These are phyloP conservation scores for Lumnitzera racemosa DNA, from an alignment of 345 rosid species.

Conservation along the genomic window DNA sequence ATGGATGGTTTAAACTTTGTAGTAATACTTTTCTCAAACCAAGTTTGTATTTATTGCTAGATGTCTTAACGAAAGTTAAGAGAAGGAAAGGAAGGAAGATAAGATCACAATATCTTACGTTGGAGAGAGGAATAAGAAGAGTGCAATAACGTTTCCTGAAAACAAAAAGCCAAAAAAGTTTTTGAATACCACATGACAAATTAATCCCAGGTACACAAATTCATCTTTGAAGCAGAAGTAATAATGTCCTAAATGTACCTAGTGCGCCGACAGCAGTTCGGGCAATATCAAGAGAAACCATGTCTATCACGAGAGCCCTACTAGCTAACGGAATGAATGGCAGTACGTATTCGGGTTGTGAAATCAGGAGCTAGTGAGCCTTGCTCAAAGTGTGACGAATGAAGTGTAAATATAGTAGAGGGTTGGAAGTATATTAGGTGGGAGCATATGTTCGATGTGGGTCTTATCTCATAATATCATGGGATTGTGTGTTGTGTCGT, in stretches of 20 bases:
- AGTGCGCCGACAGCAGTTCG: conserved; percentile 55
- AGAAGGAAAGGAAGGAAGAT: not conserved
- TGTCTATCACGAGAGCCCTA: conserved; percentile 5
- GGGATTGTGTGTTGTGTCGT: not conserved
- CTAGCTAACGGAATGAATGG: too few relatives aligned
- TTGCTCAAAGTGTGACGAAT: conserved; percentile 1
- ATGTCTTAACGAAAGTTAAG: not conserved
- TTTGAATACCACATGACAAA: not conserved
- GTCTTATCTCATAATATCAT: not conserved
- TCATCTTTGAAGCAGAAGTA: not conserved
- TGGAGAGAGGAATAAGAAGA: conserved; percentile 77
- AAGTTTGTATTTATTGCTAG: not conserved
- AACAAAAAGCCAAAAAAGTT: not conserved
- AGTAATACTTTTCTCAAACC: not conserved
- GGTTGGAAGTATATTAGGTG: not conserved
- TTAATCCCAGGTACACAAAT: not conserved
- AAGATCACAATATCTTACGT: conserved; percentile 36
- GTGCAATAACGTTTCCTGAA: conserved; percentile 73
- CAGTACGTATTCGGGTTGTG: too few relatives aligned
- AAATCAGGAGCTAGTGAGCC: too few relatives aligned
- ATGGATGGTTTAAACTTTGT: too few relatives aligned
- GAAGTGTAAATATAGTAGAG: conserved; percentile 1
- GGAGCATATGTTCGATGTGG: conserved; percentile 3
- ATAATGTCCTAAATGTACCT: conserved; percentile 22
- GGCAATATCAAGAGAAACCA: conserved; percentile 42